A percentile compares a stretch with the other conserved stretches of the same genome.
These are phyloP conservation scores for Articulospora tetracladia DNA, from an alignment of 495 filamentous ascomycete genomes.

Conservation along the genomic window DNA sequence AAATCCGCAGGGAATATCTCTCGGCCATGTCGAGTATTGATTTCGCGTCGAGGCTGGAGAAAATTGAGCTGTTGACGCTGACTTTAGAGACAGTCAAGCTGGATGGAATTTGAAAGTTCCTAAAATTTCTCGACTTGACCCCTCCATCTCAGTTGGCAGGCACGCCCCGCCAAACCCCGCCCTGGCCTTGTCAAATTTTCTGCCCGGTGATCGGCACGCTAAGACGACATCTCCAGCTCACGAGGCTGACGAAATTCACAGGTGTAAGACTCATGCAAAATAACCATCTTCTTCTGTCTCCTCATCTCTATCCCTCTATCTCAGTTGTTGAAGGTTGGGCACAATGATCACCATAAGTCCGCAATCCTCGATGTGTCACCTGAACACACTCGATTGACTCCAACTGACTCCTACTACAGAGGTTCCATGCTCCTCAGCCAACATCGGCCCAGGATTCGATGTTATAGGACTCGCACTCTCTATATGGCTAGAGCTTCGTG, in stretches of 20 bases:
- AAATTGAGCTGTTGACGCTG: background rate
- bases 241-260: slow-evolving; percentile 1
- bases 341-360: slow-evolving; percentile 27
- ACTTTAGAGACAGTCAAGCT: background rate
- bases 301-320: background rate
- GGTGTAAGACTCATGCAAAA: too few species aligned
- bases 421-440: slow-evolving; percentile 83
- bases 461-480: slow-evolving; percentile 92
- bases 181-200: background rate
- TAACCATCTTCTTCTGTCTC: background rate
- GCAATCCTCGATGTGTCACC: background rate
- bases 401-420: slow-evolving; percentile 5
- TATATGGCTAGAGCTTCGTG: slow-evolving; percentile 79
- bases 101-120: background rate
- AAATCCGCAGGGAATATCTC: background rate
- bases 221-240: background rate
- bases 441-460: slow-evolving; percentile 96
- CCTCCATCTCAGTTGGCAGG: background rate
- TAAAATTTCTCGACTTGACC: too few species aligned
- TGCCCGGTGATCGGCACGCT: slow-evolving; percentile 1
- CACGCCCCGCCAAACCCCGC: background rate
- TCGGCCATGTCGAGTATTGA: background rate
- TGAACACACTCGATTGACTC: background rate
- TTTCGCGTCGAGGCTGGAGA: background rate
- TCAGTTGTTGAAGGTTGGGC: background rate